Percentiles rank a stretch among this genome's conserved stretches.
Evolutionary conservation across 2,329 filamentous ascomycete genomes (phyloP).

Genomic region (Massarina eburnea): DNA sequence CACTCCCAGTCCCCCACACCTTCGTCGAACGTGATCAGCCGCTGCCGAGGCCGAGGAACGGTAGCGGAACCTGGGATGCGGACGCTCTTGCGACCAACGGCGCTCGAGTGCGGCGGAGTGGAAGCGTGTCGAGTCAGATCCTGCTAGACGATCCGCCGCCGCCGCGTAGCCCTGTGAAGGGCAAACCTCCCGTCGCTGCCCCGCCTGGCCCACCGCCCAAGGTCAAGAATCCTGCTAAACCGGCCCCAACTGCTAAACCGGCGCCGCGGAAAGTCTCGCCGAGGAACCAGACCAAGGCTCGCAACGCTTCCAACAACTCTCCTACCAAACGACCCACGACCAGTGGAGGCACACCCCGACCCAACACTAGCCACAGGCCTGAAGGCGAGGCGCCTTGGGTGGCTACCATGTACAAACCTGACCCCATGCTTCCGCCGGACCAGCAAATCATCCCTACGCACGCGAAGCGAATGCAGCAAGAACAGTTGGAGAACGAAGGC

Average conservation of each 20-base stretch:
- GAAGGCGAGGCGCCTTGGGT: slow-evolving; percentile 98
- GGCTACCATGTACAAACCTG: slow-evolving; percentile 90
- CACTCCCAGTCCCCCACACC: slow-evolving; percentile 70
- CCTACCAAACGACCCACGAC: slow-evolving; percentile 62
- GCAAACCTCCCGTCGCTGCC: slow-evolving; percentile 29
- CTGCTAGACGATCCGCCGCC: slow-evolving; percentile 53
- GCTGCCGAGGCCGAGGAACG: slow-evolving; percentile 60
- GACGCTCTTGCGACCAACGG: slow-evolving; percentile 62
- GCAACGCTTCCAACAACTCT: slow-evolving; percentile 31
- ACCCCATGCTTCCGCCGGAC: slow-evolving; percentile 89
- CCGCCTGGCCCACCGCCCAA: slow-evolving; percentile 40
- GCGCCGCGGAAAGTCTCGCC: slow-evolving; percentile 30
- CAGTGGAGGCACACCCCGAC: slow-evolving; percentile 56
- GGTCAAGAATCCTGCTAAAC: slow-evolving; percentile 43
- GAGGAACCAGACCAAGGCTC: slow-evolving; percentile 39
- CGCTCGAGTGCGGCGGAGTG: slow-evolving; percentile 67
- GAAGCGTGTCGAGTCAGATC: slow-evolving; percentile 60
- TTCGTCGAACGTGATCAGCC: slow-evolving; percentile 74
- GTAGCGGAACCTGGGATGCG: slow-evolving; percentile 60
- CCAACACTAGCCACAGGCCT: slow-evolving; percentile 69
- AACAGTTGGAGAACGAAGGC: slow-evolving; percentile 92
- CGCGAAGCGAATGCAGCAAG: slow-evolving; percentile 85
- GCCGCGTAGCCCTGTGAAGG: slow-evolving; percentile 17
- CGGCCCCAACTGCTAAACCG: slow-evolving; percentile 35
- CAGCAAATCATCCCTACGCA: slow-evolving; percentile 95